Base-by-base conservation (phyloP, 805 yeast species). In the Clavispora vitiphila region DNA sequence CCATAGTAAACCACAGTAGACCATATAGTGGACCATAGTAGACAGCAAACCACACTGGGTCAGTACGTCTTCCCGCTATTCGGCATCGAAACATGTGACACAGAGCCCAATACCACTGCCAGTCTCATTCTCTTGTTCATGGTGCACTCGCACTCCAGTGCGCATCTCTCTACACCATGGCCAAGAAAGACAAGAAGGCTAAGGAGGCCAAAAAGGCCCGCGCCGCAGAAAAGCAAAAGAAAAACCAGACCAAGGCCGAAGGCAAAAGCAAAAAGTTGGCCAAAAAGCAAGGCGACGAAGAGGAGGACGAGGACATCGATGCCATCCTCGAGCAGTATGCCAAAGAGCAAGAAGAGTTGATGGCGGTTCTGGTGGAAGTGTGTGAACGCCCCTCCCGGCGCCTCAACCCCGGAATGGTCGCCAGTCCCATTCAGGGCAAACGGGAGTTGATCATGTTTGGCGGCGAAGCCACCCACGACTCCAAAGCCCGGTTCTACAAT, bases 201-300 rank as follows among this genome's bases (percentile, higher is more conserved):
- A 89, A 88, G 62, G 96, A 86, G 37, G 87, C 96, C 53, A 88
- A 88, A 64, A 89, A 88, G 74, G 95, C 93, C 18, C 78, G 96
- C 37, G 70, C 83, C 22, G 95, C 91, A 27, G 87, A 78, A 49
- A 91, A 91, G 68, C 79, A 77, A 47, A 81, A 82, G 63, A 91
- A 91, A 62, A 83, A 78, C 39, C 74, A 71, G 39, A 68, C 78
- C 39, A 91, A 93, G 58, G 81, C 93, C 8, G 93, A 81, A 34
- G 53, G 61, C 7, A 90, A 87, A 64, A 71, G 75, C 53, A 86
- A 89, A 63, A 87, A 88, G 60, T 69, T 76, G 53, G 81, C 86
- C 40, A 79, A 81, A 48, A 88, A 88, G 59, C 64, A 69, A 34
- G 90, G 86, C 3, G 95, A 82, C 20, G 87, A 86, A 34, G 89